Evolutionary conservation across 768 basidiomycete species (phyloP).

Genomic region (Naganishia randhawae): DNA sequence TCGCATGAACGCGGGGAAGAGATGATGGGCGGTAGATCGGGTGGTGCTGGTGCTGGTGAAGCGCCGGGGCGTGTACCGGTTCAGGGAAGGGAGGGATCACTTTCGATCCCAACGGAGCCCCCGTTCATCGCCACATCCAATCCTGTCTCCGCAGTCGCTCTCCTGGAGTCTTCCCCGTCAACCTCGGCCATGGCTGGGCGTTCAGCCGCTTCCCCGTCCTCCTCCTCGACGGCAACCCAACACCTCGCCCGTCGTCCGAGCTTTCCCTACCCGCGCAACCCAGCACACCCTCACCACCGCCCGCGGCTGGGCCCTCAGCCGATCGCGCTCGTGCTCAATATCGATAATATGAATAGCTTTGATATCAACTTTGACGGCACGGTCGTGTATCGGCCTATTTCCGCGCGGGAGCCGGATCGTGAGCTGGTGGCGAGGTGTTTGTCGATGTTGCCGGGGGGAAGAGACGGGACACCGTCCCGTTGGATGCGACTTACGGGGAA

Average conservation of each 20-base stretch:
- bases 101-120: neutral
- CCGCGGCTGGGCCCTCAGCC: constrained; percentile 22
- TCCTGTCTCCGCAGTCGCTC: too few relatives aligned
- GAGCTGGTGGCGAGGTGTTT: constrained; percentile 30
- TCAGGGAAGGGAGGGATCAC: neutral
- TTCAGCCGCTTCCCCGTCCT: too few relatives aligned
- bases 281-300: constrained; percentile 25
- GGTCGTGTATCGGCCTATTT: constrained; percentile 27
- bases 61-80: neutral
- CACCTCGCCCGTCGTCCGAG: constrained; percentile 11
- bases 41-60: neutral
- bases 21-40: neutral
- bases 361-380: constrained; percentile 30
- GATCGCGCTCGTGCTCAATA: constrained; percentile 27
- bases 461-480: constrained; percentile 26
- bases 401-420: constrained; percentile 10
- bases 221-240: constrained; percentile 40
- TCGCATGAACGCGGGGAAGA: neutral
- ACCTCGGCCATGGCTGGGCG: neutral
- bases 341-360: constrained; percentile 31
- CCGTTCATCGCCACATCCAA: too few relatives aligned
- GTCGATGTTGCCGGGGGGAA: constrained; percentile 30
- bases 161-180: neutral
- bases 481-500: constrained; percentile 31
- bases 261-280: constrained; percentile 1